Evolutionary conservation across 2,329 filamentous ascomycete species (phyloP), one percentile per base, ranked within the genome.

Genomic region (Rhynchosporium secalis): DNA sequence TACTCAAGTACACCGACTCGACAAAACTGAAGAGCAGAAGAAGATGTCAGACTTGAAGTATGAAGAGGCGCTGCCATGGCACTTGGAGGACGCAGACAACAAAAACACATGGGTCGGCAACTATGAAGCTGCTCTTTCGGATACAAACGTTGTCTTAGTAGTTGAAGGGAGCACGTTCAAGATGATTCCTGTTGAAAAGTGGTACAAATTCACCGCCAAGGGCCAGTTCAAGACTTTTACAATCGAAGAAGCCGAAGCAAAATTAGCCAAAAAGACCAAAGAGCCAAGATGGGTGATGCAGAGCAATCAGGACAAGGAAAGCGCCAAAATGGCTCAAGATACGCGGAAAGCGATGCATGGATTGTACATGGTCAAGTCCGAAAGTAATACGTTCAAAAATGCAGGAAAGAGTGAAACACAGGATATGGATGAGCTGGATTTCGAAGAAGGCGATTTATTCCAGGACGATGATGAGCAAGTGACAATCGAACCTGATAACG

Each of bases 31-130:
- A 73, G 86, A 86, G 1, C 83, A 78, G 79, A 95, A 83, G 82
- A 96, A 82, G 79, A 83, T 86, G 62, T 81, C 82, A 0, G 84
- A 86, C 61, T 86, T 86, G 77, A 89, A 93, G 66, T 99, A 98
- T 69, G 95, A 98, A 74, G 95, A 99, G 75, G 92, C 94, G 3
- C 80, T 97, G 56, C 95, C 95, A 5, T 99, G 95, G 95, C 93
- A 97, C 74, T 77, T 99, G 41, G 95, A 99, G 74, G 95, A 99
- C 75, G 96, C 93, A 46, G 94, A 99, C 72, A 92, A 92, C 67
- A 96, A 94, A 75, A 94, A 96, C 70, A 90, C 91, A 2, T 98
- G 93, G 92, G 88, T 95, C 40, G 95, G 93, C 49, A 90, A 88
- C 61, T 97, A 98, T 70, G 90, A 98, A 71, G 89, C 90, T 31